Evolutionary conservation across 495 filamentous ascomycete species (phyloP).

Genomic region (Neurospora sp.): DNA sequence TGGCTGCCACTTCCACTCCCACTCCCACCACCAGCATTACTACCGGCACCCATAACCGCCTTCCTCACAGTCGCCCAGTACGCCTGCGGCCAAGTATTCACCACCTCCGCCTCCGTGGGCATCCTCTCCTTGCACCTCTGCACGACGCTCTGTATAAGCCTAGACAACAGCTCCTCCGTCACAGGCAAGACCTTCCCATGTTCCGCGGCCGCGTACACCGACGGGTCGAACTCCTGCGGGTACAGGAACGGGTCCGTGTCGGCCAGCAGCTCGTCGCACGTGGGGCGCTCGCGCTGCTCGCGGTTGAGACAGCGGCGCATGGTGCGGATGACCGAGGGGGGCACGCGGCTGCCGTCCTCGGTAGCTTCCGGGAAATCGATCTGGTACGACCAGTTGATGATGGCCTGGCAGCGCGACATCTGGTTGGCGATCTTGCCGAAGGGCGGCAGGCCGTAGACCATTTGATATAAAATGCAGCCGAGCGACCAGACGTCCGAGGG

Average conservation of each 20-base stretch:
- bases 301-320: conserved; percentile 44
- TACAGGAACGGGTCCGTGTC: conserved; percentile 71
- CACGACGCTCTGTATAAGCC: conserved; percentile 69
- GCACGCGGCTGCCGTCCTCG: conserved; percentile 62
- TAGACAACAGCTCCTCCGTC: conserved; percentile 61
- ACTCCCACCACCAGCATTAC: not conserved
- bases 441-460: conserved; percentile 87
- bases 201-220: conserved; percentile 24
- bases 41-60: conserved; percentile 13
- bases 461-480: conserved; percentile 94
- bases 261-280: conserved; percentile 62
- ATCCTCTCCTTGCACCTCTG: conserved; percentile 59
- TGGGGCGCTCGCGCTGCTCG: conserved; percentile 66
- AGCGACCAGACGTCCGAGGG: conserved; percentile 93
- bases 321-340: conserved; percentile 41
- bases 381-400: conserved; percentile 73
- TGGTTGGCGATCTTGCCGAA: conserved; percentile 87
- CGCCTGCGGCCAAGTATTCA: conserved; percentile 55
- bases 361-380: conserved; percentile 75
- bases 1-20: not conserved
- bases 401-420: conserved; percentile 64
- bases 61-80: conserved; percentile 46
- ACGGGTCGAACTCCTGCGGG: conserved; percentile 47
- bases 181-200: conserved; percentile 58
- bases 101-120: conserved; percentile 58